Base-by-base conservation (phyloP, 306 rosid species). In the Pterocarpus macrocarpus region DNA sequence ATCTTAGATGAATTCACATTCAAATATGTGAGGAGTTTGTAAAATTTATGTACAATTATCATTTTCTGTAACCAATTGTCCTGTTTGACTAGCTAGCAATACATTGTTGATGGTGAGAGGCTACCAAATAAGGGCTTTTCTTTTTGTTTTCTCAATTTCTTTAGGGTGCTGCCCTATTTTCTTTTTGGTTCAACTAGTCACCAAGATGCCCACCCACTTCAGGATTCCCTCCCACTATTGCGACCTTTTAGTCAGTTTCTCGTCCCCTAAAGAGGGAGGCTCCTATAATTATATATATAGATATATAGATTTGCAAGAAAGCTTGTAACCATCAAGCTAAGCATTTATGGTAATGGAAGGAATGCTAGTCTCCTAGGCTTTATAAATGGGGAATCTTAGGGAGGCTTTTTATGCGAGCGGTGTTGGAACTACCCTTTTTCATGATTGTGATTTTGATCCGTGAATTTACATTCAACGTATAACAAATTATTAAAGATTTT, bases 221-320 rank as follows among this genome's bases (percentile, higher is more conserved):
- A 16, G 77, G 90, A 83, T 90, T 84, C 89, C 89, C 68, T 71
- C 75, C 87, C 93, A 86, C 88, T 84, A 85, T 30, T 85, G 77
- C 35, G 8, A 16, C 61, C 85, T 77, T 87, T 84, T 82, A 63
- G 78, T 61, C 80, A 81, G 75, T 86, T 74, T 87, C 89, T 81
- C 80, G 84, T 74, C 73, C 90, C 86, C 85, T 83, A 87, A 71
- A 91, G 77, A 66, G 80, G 88, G 76, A 79, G 83, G 81, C 82
- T 85, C 85, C 77, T 34, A 87, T 50, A 83, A 45, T 62, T 73
- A 36, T 35, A 73, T 58, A 12, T 12, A 75, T 44, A 45, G 55
- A 53, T 81, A 22, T 22, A 22, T 22, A 1, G 28, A 22, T 71
- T 38, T 76, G 63, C 83, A 41, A 22, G 64, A 56, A 77, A 80